Evolutionary conservation across 208 protist species (phyloP).

Genomic region (Crithidia bombi): DNA sequence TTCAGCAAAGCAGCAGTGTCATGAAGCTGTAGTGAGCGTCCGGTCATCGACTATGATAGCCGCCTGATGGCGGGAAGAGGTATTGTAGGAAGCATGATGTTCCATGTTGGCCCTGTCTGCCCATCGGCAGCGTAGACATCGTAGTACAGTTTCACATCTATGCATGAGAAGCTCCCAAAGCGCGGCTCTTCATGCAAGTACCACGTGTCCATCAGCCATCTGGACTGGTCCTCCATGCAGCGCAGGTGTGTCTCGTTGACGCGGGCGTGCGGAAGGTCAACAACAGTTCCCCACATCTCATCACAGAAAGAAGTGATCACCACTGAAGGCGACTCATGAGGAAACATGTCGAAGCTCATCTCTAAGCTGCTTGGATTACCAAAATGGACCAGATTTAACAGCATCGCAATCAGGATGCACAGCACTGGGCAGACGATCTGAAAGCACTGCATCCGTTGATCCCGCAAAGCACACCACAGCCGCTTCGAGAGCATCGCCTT

Average conservation of each 20-base stretch:
- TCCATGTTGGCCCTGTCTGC: conserved; percentile 4
- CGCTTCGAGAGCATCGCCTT: conserved; percentile 63
- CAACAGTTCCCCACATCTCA: neutral
- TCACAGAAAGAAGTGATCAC: conserved; percentile 1
- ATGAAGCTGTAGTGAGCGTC: too few species aligned
- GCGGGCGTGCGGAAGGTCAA: neutral
- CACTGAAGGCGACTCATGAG: neutral
- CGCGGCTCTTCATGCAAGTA: conserved; percentile 22
- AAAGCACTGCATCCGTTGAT: conserved; percentile 67
- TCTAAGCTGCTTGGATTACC: conserved; percentile 9
- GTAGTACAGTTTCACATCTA: conserved; percentile 8
- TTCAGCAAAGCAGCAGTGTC: too few species aligned
- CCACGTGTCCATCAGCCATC: conserved; percentile 37
- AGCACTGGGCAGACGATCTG: conserved; percentile 76
- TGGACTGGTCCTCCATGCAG: neutral
- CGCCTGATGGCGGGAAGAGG: conserved; percentile 19
- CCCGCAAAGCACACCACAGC: conserved; percentile 47
- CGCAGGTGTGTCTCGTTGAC: conserved; percentile 4
- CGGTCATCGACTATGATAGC: too few species aligned
- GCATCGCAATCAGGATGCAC: conserved; percentile 68
- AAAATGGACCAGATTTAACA: conserved; percentile 44
- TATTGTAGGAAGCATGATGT: conserved; percentile 41
- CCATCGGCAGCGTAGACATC: neutral
- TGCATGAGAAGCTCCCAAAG: conserved; percentile 28
- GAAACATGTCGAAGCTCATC: conserved; percentile 33